Percentiles rank a stretch among this genome's conserved stretches.
These are phyloP conservation scores for Chamaecrista fasciculata DNA, from an alignment of 306 rosid genomes.

Conservation along the genomic window DNA sequence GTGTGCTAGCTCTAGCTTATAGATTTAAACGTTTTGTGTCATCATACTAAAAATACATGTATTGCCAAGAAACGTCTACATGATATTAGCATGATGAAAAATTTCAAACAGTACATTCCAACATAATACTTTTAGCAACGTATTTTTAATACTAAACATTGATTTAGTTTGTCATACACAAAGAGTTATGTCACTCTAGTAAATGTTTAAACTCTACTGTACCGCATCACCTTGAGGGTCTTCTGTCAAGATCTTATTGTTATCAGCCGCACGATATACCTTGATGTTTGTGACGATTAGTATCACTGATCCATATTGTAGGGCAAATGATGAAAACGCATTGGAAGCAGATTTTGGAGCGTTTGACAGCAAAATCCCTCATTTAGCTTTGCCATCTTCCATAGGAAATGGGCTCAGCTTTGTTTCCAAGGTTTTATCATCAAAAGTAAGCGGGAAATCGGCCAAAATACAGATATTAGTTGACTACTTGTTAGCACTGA, in stretches of 20 bases:
- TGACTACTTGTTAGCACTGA: slow-evolving; percentile 67
- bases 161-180: background rate
- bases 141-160: background rate
- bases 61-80: background rate
- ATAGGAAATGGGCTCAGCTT: slow-evolving; percentile 64
- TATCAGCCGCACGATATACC: background rate
- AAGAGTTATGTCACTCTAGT: background rate
- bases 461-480: slow-evolving; percentile 60
- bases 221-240: background rate
- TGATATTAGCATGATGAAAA: background rate
- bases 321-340: slow-evolving; percentile 69
- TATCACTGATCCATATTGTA: slow-evolving; percentile 25
- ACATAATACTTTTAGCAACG: background rate
- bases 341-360: slow-evolving; percentile 73
- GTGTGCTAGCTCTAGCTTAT: background rate
- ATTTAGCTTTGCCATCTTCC: slow-evolving; percentile 59
- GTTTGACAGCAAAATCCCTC: slow-evolving; percentile 55
- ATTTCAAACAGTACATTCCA: background rate
- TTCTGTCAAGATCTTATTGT: background rate
- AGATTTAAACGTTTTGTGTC: background rate
- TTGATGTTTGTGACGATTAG: background rate
- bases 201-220: slow-evolving; percentile 3
- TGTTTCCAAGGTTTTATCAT: slow-evolving; percentile 54
- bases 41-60: background rate
- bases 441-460: slow-evolving; percentile 45